Conservation (phyloP, 108 stramenopile species). For the Cyclotella cryptica region DNA sequence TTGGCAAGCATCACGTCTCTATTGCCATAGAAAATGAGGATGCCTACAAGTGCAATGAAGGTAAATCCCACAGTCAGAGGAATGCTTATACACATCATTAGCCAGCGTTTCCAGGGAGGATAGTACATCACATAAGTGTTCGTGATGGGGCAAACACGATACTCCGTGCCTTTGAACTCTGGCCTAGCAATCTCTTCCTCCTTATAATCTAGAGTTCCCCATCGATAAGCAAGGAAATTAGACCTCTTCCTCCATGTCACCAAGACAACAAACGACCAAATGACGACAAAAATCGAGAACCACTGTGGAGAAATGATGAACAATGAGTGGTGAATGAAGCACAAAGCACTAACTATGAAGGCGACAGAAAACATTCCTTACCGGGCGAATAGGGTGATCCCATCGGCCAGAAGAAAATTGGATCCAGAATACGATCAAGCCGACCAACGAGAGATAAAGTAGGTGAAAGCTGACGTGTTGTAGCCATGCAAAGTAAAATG, state of each 20-base stretch:
- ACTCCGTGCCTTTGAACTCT: constrained; percentile 88
- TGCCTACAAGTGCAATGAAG: constrained; percentile 69
- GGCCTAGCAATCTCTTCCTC: constrained; percentile 92
- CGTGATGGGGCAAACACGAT: constrained; percentile 70
- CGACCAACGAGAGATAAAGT: constrained; percentile 70
- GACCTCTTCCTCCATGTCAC: constrained; percentile 91
- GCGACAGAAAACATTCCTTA: constrained; percentile 51
- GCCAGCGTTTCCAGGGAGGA: constrained; percentile 85
- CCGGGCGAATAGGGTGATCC: constrained; percentile 82
- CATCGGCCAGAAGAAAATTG: constrained; percentile 66
- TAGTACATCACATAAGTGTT: constrained; percentile 84
- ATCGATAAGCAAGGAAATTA: constrained; percentile 81
- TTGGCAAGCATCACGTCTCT: constrained; percentile 85
- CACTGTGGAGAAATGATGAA: background rate
- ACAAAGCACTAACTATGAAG: background rate
- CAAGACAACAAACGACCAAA: constrained; percentile 94
- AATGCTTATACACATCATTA: constrained; percentile 82
- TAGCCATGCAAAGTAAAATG: constrained; percentile 99
- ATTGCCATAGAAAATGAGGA: constrained; percentile 87
- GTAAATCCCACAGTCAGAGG: constrained; percentile 87
- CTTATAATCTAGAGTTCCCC: constrained; percentile 95
- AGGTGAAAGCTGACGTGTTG: constrained; percentile 92
- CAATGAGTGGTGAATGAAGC: constrained; percentile 2
- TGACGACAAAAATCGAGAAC: constrained; percentile 72
- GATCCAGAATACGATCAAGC: constrained; percentile 74